phyloP scores from a whole-genome alignment of 2,329 filamentous ascomycete genomes.

The Fusarium miscanthi region DNA sequence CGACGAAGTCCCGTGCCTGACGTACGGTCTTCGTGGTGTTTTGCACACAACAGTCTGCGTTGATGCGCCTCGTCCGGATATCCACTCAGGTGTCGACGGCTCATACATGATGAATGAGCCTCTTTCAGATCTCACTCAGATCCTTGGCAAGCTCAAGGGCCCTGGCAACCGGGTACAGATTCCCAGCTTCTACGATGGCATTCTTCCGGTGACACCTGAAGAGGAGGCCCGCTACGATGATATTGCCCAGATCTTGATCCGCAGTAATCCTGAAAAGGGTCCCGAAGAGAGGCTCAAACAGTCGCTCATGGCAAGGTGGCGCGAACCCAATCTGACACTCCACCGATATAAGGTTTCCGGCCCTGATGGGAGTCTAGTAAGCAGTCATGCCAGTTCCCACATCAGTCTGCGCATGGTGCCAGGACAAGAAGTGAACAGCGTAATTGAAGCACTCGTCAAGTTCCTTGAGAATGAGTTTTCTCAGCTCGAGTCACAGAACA shows the following conservation, averaged over 20 bases:
- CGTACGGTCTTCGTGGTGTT: conserved; percentile 92
- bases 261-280: conserved; percentile 71
- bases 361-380: conserved; percentile 91
- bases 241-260: conserved; percentile 81
- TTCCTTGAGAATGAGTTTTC: conserved; percentile 80
- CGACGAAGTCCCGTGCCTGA: conserved; percentile 93
- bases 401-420: conserved; percentile 93
- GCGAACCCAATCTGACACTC: conserved; percentile 92
- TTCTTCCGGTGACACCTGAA: conserved; percentile 77
- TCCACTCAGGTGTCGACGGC: conserved; percentile 97
- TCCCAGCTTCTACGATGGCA: conserved; percentile 87
- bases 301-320: conserved; percentile 92
- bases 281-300: conserved; percentile 78
- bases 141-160: conserved; percentile 85
- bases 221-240: conserved; percentile 87
- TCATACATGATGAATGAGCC: conserved; percentile 91
- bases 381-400: conserved; percentile 86
- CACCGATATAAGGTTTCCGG: conserved; percentile 94
- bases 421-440: conserved; percentile 86
- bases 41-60: conserved; percentile 93
- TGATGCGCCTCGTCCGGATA: conserved; percentile 85
- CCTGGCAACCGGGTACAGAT: conserved; percentile 84
- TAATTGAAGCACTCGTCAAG: conserved; percentile 73
- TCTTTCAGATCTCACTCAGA: conserved; percentile 86
- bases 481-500: conserved; percentile 82